A percentile compares a stretch with the other conserved stretches of the same genome.
phyloP scores from a whole-genome alignment of 164 flowering plant genomes.

The Pachysandra terminalis region DNA sequence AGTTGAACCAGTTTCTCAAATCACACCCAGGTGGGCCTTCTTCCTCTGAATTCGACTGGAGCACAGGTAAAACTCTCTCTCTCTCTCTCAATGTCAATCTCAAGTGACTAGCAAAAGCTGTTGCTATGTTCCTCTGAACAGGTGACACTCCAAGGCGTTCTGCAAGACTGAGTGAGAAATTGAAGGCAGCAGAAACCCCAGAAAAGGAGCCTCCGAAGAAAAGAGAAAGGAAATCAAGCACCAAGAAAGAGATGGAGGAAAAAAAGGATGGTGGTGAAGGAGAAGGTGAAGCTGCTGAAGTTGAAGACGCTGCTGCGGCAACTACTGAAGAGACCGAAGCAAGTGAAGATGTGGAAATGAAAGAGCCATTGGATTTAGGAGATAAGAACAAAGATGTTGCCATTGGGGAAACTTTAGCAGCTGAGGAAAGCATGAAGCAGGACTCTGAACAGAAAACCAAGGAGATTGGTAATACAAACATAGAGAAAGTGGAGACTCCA shows the following conservation, averaged over 20 bases:
- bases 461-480: not conserved
- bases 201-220: constrained; percentile 37
- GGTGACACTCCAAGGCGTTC: constrained; percentile 66
- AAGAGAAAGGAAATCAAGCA: constrained; percentile 29
- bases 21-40: constrained; percentile 46
- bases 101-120: not conserved
- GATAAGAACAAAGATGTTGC: constrained; percentile 7
- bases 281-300: constrained; percentile 17
- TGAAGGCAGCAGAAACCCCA: constrained; percentile 41
- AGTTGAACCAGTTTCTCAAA: constrained; percentile 40
- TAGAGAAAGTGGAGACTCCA: constrained; percentile 6
- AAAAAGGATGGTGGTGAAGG: constrained; percentile 20
- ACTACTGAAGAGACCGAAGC: constrained; percentile 21
- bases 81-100: no score
- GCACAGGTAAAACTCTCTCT: no score
- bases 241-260: constrained; percentile 24
- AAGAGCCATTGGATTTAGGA: constrained; percentile 15
- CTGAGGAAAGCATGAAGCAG: constrained; percentile 1
- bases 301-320: constrained; percentile 11
- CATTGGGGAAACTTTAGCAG: constrained; percentile 1
- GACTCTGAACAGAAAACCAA: constrained; percentile 1
- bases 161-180: constrained; percentile 41
- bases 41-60: constrained; percentile 50
- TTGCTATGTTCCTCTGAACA: constrained; percentile 10
- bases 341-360: constrained; percentile 27